Evolutionary conservation across 2,329 filamentous ascomycete species (phyloP), one percentile per base, ranked within the genome.

Genomic region (Tolypocladium paradoxum): DNA sequence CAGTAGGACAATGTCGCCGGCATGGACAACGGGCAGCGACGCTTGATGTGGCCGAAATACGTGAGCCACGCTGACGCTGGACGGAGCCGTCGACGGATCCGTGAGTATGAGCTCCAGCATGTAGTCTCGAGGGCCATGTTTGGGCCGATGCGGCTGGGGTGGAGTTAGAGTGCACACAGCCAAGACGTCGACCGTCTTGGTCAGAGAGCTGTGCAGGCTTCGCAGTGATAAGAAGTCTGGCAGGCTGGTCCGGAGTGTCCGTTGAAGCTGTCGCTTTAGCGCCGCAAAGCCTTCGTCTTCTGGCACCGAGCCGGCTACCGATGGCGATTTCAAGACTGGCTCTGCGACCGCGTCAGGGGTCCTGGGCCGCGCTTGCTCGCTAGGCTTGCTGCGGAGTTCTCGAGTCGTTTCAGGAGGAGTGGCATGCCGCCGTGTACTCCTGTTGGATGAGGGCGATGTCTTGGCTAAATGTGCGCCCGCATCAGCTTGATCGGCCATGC

Each of bases 1-100:
- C 38, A 85, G 73, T 34, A 85, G 70, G 34, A 85, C 71, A 2
- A 79, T 73, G 59, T 85, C 81, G 6, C 82, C 82, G 5, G 70
- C 68, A 38, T 73, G 71, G 11, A 84, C 73, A 3, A 73, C 63
- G 1, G 82, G 82, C 46, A 85, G 68, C 2, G 76, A 74, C 7
- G 77, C 71, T 61, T 76, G 77, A 61, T 85, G 79, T 12, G 79
- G 76, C 16, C 81, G 75, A 65, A 78, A 83, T 18, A 85, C 66
- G 58, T 79, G 75, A 29, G 81, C 79, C 60, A 83, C 75, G 14
- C 70, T 70, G 2, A 82, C 75, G 16, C 67, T 64, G 11, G 68
- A 65, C 2, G 79, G 77, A 4, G 75, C 76, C 22, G 75, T 71
- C 2, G 77, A 77, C 29, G 78, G 73, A 59, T 85, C 82, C 0